These are phyloP conservation scores for Aspergillus oerlinghausenensis DNA, from an alignment of 2,329 filamentous ascomycete genomes.

Conservation along the genomic window DNA sequence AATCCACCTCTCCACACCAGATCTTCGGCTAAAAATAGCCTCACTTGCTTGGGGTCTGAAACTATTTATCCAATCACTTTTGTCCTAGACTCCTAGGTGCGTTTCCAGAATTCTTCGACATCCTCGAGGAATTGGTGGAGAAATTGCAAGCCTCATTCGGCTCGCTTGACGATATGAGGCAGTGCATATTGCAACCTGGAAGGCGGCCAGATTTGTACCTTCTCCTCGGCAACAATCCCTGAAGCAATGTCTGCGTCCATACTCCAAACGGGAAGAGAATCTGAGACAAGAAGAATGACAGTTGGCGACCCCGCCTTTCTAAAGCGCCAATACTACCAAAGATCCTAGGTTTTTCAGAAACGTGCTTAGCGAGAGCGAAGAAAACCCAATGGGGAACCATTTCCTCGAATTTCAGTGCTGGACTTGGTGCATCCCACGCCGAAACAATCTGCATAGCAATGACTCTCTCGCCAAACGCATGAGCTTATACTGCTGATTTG, in stretches of 20 bases:
- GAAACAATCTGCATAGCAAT: background rate
- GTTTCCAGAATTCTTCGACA: slow-evolving; percentile 29
- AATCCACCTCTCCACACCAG: slow-evolving; percentile 6
- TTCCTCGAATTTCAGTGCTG: background rate
- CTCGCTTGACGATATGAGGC: background rate
- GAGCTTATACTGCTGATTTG: background rate
- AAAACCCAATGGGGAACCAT: background rate
- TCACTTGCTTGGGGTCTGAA: slow-evolving; percentile 1
- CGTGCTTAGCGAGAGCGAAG: background rate
- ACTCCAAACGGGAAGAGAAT: background rate
- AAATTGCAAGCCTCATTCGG: background rate
- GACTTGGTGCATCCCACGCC: background rate
- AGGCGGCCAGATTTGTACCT: background rate
- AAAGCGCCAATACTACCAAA: background rate
- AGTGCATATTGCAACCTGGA: background rate
- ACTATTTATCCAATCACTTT: slow-evolving; percentile 7
- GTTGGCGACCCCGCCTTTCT: background rate
- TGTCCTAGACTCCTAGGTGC: no score
- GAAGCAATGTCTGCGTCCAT: background rate
- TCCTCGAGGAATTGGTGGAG: slow-evolving; percentile 1
- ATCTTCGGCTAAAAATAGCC: slow-evolving; percentile 26
- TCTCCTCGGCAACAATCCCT: background rate
- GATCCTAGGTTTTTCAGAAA: background rate
- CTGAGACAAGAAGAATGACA: background rate
- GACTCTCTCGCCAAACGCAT: background rate